Base-by-base conservation (phyloP, 2,329 filamentous ascomycete species). In the Diaporthe humulicola region DNA sequence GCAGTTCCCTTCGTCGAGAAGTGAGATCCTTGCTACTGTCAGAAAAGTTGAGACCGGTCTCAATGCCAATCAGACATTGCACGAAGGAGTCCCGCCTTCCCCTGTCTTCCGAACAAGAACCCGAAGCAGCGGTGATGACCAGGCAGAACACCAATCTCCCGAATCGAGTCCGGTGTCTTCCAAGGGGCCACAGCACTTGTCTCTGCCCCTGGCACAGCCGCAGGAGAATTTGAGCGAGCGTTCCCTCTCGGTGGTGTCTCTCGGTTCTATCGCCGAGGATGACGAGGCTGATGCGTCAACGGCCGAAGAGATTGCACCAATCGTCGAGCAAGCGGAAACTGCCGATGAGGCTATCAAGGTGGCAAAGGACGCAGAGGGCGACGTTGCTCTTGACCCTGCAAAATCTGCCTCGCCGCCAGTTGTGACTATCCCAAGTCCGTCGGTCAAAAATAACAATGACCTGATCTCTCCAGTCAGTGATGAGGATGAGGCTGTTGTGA, bases 181-280 rank as follows among this genome's bases (percentile, higher is more conserved):
- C 28, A 76, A 12, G 77, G 79, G 30, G n/a, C 64, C 42, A 58
- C 70, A 73, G 42, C 50, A 70, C 15, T n/a, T 74, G 30, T 33
- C 73, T 17, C 15, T 73, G 48, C 61, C 64, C 36, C 52, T 42
- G 25, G 48, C 52, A 28, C 42, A 60, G 14, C 52, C 72, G 15
- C 61, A 56, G 8, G 71, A 61, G 19, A 80, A 79, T 10, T 70
- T 78, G 60, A 74, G 77, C 48, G 82, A 81, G n/a, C 81, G 80
- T 73, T 84, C 77, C 10, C 75, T 78, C 10, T 77, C 85, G 30
- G 79, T 80, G n/a, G 79, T 81, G 5, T 88, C 87, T 3, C 81
- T 89, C 8, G 83, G 85, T 10, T 84, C 86, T 22, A 89, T 89
- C 67, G 84, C 84, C 2, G 87, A 89, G 77, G 85, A 78, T 19